Evolutionary conservation across 495 filamentous ascomycete genomes (phyloP).

Genomic region (Aspergillus sclerotiicarbonarius): DNA sequence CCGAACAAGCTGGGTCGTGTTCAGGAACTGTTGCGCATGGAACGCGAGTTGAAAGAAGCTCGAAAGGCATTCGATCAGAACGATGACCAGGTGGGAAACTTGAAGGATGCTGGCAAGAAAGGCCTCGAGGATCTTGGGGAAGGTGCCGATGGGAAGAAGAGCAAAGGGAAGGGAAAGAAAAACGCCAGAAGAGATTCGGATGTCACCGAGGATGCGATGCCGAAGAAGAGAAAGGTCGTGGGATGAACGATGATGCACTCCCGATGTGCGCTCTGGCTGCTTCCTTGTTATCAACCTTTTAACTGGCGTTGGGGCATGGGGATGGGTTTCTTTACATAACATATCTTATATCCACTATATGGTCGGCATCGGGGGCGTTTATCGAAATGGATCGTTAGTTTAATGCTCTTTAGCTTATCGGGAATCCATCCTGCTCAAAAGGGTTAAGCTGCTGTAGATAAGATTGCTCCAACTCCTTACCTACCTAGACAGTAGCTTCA

Average conservation of each 20-base stretch:
- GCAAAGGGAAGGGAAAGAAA: conserved; percentile 44
- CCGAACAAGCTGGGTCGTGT: conserved; percentile 84
- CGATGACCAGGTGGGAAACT: conserved; percentile 45
- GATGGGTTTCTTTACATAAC: background rate
- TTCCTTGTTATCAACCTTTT: background rate
- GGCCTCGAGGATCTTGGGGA: conserved; percentile 24
- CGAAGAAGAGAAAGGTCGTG: conserved; percentile 45
- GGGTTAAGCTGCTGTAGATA: background rate
- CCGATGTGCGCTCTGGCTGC: background rate
- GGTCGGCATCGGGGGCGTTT: conserved; percentile 1
- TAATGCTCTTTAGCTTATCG: background rate
- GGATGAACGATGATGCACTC: conserved; percentile 16
- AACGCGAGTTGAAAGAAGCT: conserved; percentile 74
- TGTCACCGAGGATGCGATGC: conserved; percentile 41
- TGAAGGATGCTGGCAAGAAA: conserved; percentile 44
- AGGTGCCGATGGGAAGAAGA: conserved; percentile 30
- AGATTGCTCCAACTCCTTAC: background rate
- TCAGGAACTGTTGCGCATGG: conserved; percentile 78
- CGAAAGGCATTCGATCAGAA: conserved; percentile 64
- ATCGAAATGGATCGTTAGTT: background rate
- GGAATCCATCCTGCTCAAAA: background rate
- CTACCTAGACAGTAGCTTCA: background rate
- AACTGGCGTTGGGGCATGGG: background rate
- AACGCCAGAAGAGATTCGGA: conserved; percentile 43
- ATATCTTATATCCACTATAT: conserved; percentile 1